Evolutionary conservation across 1,284 basidiomycete genomes (phyloP), one percentile per base, ranked within the genome.

Genomic region (Ceratobasidium papillatum): DNA sequence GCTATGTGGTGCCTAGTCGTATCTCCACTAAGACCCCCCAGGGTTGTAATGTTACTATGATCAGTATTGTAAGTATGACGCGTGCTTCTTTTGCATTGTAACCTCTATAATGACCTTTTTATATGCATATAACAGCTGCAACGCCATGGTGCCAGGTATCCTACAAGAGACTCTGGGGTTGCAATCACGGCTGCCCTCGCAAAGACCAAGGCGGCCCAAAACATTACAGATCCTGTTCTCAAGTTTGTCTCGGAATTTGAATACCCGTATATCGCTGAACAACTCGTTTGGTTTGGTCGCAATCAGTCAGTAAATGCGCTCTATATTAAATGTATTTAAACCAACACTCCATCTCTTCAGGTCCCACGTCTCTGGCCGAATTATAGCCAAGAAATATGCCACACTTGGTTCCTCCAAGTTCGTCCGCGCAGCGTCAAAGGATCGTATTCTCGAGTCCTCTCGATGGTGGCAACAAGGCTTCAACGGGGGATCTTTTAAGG

Each of bases 101-200:
- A 78, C 71, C 47, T 36, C 61, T 68, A 75, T 34, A 52, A 25
- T n/a, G 64, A 65, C n/a, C 45, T n/a, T 56, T 5, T 7, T 34
- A 5, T 32, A 19, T 34, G 54, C 30, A 14, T 71, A 58, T 30
- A 34, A 66, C 52, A 95, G 94, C 82, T 96, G n/a, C 91, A 96
- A 82, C 85, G 94, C 11, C 95, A 96, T 79, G 93, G 93, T 0
- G 90, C 92, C 0, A 87, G 95, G 38, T 95, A 87, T 78, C 95
- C 94, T 0, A 94, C 94, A 0, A 78, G 81, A 0, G 83, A 83
- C 5, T 85, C 89, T 0, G 81, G 84, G 0, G 79, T 79, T 12
- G 77, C 78, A 1, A 90, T 94, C n/a, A 74, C 82, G n/a, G 51
- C 74, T n/a, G 56, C 65, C 1, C 30, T 93, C 7, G 76, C 78